phyloP scores from a whole-genome alignment of 148 eudicot species.

The Mesembryanthemum crystallinum region DNA sequence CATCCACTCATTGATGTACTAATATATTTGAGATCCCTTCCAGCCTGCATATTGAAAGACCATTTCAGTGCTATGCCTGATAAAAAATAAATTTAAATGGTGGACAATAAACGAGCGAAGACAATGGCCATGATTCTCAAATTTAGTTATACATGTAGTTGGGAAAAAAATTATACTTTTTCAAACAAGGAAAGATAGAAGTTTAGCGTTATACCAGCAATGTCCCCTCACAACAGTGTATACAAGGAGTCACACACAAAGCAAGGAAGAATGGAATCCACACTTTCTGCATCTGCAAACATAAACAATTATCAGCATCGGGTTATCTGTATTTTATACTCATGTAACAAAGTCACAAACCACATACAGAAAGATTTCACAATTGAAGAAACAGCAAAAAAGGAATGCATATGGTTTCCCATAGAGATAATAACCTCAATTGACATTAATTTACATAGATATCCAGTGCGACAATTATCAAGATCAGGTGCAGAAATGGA shows the following conservation, averaged over 20 bases:
- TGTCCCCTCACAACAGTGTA: constrained; percentile 94
- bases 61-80: not conserved
- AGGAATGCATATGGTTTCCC: not conserved
- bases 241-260: constrained; percentile 69
- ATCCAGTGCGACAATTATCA: not conserved
- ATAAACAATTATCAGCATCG: constrained; percentile 6
- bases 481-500: not conserved
- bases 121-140: not conserved
- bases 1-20: constrained; percentile 74
- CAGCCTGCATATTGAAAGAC: constrained; percentile 58
- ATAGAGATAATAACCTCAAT: not conserved
- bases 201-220: constrained; percentile 60
- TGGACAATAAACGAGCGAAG: not conserved
- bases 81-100: not conserved
- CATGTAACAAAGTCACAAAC: not conserved
- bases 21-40: constrained; percentile 74
- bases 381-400: not conserved
- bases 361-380: not conserved
- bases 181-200: not conserved
- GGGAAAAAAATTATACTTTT: not conserved
- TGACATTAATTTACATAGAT: not conserved
- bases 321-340: not conserved
- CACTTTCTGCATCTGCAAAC: constrained; percentile 80
- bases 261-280: constrained; percentile 76
- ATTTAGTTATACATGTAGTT: not conserved